phyloP scores from a whole-genome alignment of 805 yeast genomes.

The Wickerhamomyces subpelliculosus region DNA sequence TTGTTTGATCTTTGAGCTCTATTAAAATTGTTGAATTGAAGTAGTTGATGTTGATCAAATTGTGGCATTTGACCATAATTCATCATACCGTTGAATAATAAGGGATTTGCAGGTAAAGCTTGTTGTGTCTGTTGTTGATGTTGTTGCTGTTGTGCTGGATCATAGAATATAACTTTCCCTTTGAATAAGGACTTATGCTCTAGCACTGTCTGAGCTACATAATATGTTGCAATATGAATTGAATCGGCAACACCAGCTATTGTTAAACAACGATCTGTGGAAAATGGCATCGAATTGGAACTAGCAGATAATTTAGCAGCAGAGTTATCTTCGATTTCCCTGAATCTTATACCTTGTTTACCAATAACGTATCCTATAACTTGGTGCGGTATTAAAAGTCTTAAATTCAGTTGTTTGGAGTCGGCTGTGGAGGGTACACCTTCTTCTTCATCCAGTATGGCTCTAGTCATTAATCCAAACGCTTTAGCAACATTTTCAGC shows the following conservation, averaged over 20 bases:
- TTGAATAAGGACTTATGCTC: conserved; percentile 48
- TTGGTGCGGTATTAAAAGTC: conserved; percentile 68
- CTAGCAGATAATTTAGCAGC: conserved; percentile 74
- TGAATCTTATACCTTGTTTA: conserved; percentile 61
- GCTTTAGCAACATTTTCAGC: conserved; percentile 78
- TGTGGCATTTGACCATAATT: conserved; percentile 6
- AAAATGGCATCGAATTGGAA: conserved; percentile 61
- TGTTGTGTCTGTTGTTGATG: conserved; percentile 1
- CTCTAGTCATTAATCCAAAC: conserved; percentile 64
- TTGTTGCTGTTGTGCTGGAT: conserved; percentile 34
- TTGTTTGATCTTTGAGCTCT: background rate
- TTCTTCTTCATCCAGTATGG: conserved; percentile 60
- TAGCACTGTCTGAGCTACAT: conserved; percentile 59
- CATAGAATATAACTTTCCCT: conserved; percentile 49
- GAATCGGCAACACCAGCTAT: conserved; percentile 82
- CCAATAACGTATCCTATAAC: conserved; percentile 80
- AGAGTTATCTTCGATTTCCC: conserved; percentile 77
- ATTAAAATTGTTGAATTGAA: background rate
- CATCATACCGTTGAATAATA: conserved; percentile 5
- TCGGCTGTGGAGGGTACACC: conserved; percentile 51
- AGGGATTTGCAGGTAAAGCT: conserved; percentile 12
- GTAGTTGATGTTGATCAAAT: conserved; percentile 4
- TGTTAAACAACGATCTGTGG: conserved; percentile 69
- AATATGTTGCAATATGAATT: conserved; percentile 74
- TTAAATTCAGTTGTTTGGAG: conserved; percentile 48